These are phyloP conservation scores for Termitomyces bulborhizus DNA, from an alignment of 768 basidiomycete genomes.

Conservation along the genomic window DNA sequence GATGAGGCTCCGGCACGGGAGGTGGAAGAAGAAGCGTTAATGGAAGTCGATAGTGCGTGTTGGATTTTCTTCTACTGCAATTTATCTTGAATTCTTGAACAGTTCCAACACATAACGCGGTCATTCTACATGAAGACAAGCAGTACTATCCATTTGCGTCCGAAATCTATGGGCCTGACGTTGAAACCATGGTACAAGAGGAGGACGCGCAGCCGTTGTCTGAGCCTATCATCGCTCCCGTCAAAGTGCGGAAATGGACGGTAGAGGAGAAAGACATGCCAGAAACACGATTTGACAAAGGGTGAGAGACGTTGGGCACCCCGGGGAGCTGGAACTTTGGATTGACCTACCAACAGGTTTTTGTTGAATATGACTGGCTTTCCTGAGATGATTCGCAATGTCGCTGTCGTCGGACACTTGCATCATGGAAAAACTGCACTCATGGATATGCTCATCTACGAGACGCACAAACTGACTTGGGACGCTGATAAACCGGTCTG, in stretches of 20 bases:
- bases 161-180: conserved; percentile 89
- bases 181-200: conserved; percentile 96
- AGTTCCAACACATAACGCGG: conserved; percentile 79
- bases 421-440: conserved; percentile 98
- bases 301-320: conserved; percentile 43
- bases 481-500: conserved; percentile 85
- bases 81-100: conserved; percentile 14
- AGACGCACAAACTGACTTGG: conserved; percentile 94
- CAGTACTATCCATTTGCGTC: conserved; percentile 93
- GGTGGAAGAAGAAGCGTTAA: conserved; percentile 56
- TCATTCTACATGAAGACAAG: conserved; percentile 94
- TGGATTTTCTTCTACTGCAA: conserved; percentile 7
- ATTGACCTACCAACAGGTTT: conserved; percentile 49
- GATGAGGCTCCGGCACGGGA: conserved; percentile 61
- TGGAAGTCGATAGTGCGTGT: conserved; percentile 75
- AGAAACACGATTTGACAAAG: conserved; percentile 95
- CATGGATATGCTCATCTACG: conserved; percentile 95
- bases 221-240: conserved; percentile 92
- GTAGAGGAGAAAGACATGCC: conserved; percentile 96
- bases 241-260: conserved; percentile 92
- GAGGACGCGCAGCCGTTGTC: conserved; percentile 95
- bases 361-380: conserved; percentile 86
- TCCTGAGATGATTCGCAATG: conserved; percentile 94
- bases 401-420: conserved; percentile 92
- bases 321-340: not conserved